Evolutionary conservation across 441 rosid species (phyloP).

Genomic region (Populus trichocarpa): DNA sequence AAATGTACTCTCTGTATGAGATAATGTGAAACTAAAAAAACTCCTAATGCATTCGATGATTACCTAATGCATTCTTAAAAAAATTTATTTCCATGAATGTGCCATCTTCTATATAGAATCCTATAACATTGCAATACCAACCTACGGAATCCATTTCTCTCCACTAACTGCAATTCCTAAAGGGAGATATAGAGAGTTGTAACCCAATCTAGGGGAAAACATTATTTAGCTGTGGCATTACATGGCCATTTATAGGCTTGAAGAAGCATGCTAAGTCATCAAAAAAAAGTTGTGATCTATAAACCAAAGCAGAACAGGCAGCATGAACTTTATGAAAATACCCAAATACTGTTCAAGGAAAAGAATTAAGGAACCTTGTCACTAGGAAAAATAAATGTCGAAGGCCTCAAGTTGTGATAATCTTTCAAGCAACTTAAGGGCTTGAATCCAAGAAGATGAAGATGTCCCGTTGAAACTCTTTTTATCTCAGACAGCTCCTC

Average conservation of each 20-base stretch:
- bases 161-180: neutral
- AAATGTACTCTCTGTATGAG: neutral
- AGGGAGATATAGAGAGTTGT: neutral
- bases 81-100: neutral
- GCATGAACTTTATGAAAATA: neutral
- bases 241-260: neutral
- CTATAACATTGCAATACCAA: neutral
- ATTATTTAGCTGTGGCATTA: neutral
- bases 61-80: neutral
- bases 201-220: neutral
- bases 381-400: conserved; percentile 84
- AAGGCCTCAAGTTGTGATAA: conserved; percentile 90
- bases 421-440: conserved; percentile 86
- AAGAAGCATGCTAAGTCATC: neutral
- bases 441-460: conserved; percentile 90
- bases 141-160: neutral
- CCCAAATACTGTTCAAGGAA: neutral
- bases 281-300: neutral
- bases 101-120: neutral
- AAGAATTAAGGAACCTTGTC: conserved; percentile 60
- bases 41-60: neutral
- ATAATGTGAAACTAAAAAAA: neutral
- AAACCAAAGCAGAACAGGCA: neutral
- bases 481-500: conserved; percentile 75
- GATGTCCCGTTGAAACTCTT: conserved; percentile 62